These are phyloP conservation scores for Lactifluus piperatus DNA, from an alignment of 768 basidiomycete genomes.

Conservation along the genomic window DNA sequence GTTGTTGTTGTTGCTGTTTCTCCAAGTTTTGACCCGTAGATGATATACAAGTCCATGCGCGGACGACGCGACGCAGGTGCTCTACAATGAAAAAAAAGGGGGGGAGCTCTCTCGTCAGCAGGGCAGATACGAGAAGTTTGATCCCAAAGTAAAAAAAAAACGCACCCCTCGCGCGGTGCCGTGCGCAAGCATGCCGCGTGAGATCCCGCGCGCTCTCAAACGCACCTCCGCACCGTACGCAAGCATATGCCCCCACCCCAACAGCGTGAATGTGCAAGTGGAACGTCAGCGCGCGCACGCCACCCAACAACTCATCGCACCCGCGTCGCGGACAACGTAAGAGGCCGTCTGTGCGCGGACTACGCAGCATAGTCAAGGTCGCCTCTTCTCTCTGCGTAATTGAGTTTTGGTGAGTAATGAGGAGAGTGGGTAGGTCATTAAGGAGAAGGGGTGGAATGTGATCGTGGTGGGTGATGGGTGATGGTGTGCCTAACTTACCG, in stretches of 20 bases:
- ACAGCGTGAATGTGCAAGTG: constrained; percentile 20
- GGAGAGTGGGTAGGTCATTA: too few relatives aligned
- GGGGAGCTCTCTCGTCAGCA: neutral
- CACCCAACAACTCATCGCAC: constrained; percentile 11
- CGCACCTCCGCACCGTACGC: constrained; percentile 9
- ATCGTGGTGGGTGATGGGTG: too few relatives aligned
- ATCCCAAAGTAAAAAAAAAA: neutral
- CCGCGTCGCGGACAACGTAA: constrained; percentile 13
- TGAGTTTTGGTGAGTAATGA: neutral
- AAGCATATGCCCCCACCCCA: neutral
- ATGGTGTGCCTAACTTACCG: too few relatives aligned
- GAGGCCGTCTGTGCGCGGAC: constrained; percentile 1
- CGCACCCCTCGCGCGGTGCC: constrained; percentile 14
- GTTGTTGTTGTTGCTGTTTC: neutral
- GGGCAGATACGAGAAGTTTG: too few relatives aligned
- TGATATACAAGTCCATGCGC: constrained; percentile 13
- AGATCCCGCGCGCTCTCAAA: constrained; percentile 16
- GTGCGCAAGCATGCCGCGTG: constrained; percentile 13
- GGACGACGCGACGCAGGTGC: constrained; percentile 9
- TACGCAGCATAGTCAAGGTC: constrained; percentile 10
- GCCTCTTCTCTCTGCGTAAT: constrained; percentile 18
- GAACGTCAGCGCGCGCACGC: constrained; percentile 17
- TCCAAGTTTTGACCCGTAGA: neutral
- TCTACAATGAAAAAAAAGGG: neutral
- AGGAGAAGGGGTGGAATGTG: too few relatives aligned